Percentiles rank a stretch among this genome's conserved stretches.
These are phyloP conservation scores for Neckera pumila DNA, from an alignment of 225 moss, liverwort and hornwort species.

Conservation along the genomic window DNA sequence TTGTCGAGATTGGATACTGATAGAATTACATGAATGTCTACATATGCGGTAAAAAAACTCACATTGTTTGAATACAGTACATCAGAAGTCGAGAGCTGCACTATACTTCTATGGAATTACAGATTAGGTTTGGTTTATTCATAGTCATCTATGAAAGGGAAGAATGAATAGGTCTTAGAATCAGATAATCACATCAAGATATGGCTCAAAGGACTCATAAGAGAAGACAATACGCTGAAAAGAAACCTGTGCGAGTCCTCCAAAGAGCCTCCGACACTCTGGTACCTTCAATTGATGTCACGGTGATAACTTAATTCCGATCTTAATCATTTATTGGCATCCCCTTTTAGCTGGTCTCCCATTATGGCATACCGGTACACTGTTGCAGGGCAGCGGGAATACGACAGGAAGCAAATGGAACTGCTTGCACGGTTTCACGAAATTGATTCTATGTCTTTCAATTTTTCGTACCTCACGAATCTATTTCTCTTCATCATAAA, in stretches of 20 bases:
- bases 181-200: not conserved
- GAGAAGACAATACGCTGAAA: not conserved
- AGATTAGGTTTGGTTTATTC: not conserved
- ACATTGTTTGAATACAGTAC: not conserved
- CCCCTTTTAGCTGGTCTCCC: not conserved
- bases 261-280: not conserved
- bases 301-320: not conserved
- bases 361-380: not conserved
- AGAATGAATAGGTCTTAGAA: not conserved
- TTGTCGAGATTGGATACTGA: not conserved
- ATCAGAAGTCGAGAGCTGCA: not conserved
- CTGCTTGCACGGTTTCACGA: constrained; percentile 42
- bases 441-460: constrained; percentile 33
- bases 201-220: not conserved
- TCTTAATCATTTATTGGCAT: not conserved
- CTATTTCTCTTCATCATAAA: not conserved
- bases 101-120: no score
- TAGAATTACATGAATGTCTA: not conserved
- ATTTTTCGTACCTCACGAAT: constrained; percentile 4
- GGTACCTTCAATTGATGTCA: not conserved
- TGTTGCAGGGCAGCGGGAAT: constrained; percentile 32
- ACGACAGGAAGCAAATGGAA: constrained; percentile 60
- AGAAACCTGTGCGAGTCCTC: not conserved
- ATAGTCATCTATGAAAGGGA: not conserved
- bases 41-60: not conserved